Evolutionary conservation across 306 rosid species (phyloP).

Genomic region (Dryas octopetala): DNA sequence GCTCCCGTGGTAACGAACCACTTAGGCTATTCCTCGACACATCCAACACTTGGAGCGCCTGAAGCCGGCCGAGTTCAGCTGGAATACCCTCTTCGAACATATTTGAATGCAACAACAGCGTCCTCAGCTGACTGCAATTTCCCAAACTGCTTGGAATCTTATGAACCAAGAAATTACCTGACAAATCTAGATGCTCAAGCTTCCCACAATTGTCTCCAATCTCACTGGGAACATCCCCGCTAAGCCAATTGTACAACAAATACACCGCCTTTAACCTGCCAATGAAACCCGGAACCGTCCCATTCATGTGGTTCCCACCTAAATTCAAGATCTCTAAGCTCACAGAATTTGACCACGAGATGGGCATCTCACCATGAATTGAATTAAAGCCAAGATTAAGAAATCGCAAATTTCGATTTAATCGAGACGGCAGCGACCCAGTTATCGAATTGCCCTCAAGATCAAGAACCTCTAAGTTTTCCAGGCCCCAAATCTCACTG

Average conservation of each 20-base stretch:
- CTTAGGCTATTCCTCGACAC: constrained; percentile 83
- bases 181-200: constrained; percentile 87
- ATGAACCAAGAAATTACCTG: constrained; percentile 57
- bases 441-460: constrained; percentile 66
- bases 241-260: constrained; percentile 55
- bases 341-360: constrained; percentile 33
- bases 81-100: constrained; percentile 70
- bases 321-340: constrained; percentile 70
- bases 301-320: constrained; percentile 65
- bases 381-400: constrained; percentile 76
- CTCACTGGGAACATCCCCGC: constrained; percentile 59
- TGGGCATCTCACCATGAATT: constrained; percentile 63
- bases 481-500: constrained; percentile 56
- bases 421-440: constrained; percentile 55
- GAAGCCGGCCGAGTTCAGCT: constrained; percentile 55
- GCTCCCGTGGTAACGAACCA: constrained; percentile 55
- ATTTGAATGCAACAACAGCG: constrained; percentile 69
- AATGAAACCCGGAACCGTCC: constrained; percentile 63
- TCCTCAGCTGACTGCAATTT: constrained; percentile 55
- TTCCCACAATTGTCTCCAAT: constrained; percentile 66
- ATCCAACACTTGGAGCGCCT: constrained; percentile 65
- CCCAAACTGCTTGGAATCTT: constrained; percentile 71
- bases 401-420: constrained; percentile 46
- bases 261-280: constrained; percentile 64
- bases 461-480: constrained; percentile 80